These are phyloP conservation scores for Blastobotrys raffinosifermentans DNA, from an alignment of 1,139 yeast genomes.

Conservation along the genomic window DNA sequence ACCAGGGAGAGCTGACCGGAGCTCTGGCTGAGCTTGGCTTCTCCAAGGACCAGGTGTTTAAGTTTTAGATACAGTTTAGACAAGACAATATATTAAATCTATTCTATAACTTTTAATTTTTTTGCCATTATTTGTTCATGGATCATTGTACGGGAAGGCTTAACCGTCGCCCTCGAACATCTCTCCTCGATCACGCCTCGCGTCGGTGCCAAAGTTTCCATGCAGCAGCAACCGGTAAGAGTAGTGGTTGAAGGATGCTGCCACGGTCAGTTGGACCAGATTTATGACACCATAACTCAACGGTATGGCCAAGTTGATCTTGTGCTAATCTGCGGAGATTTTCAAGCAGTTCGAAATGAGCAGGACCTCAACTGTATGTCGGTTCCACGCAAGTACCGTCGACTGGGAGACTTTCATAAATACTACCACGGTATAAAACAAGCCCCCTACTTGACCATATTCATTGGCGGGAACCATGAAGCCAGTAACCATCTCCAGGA, in stretches of 20 bases:
- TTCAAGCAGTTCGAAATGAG: slow-evolving; percentile 60
- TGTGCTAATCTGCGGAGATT: slow-evolving; percentile 82
- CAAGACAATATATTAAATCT: too few species aligned
- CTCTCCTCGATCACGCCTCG: background rate
- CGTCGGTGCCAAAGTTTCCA: background rate
- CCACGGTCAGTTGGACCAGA: slow-evolving; percentile 70
- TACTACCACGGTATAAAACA: slow-evolving; percentile 55
- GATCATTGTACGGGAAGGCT: too few species aligned
- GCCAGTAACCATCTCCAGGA: slow-evolving; percentile 72
- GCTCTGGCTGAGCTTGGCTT: slow-evolving; percentile 82
- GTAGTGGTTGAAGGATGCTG: slow-evolving; percentile 86
- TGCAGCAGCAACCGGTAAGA: slow-evolving; percentile 12
- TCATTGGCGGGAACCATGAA: slow-evolving; percentile 96
- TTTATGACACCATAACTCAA: slow-evolving; percentile 41
- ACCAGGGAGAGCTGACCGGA: slow-evolving; percentile 94
- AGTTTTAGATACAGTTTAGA: slow-evolving; percentile 51
- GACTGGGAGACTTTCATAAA: slow-evolving; percentile 69
- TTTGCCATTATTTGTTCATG: too few species aligned
- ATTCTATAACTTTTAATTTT: too few species aligned
- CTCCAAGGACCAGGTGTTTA: slow-evolving; percentile 81
- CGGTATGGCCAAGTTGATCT: slow-evolving; percentile 43
- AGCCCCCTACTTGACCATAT: slow-evolving; percentile 75
- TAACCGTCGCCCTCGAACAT: too few species aligned
- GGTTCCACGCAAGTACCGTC: slow-evolving; percentile 46
- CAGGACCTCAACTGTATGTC: slow-evolving; percentile 64